phyloP scores from a whole-genome alignment of 192 early-diverging fungal species.

The Linnemannia exigua region DNA sequence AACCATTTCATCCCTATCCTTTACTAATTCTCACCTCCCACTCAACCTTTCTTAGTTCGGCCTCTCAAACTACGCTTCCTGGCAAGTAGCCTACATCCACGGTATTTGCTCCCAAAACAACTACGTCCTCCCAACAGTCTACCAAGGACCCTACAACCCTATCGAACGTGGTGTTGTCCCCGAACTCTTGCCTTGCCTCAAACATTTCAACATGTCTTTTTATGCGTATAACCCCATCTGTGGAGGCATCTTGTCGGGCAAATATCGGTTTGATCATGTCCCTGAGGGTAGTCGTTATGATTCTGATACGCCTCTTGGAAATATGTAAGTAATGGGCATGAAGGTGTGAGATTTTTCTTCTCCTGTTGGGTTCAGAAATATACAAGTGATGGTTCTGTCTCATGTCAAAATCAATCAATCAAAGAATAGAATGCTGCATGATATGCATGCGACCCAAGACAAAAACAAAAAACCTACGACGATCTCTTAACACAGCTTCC shows the following conservation, averaged over 20 bases:
- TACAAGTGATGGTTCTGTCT: no score
- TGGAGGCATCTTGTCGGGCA: slow-evolving; percentile 32
- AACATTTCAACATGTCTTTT: slow-evolving; percentile 66
- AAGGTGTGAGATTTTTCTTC: no score
- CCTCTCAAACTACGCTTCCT: slow-evolving; percentile 32
- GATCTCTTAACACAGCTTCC: background rate
- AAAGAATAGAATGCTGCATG: no score
- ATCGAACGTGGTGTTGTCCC: slow-evolving; percentile 37
- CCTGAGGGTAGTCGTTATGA: slow-evolving; percentile 20
- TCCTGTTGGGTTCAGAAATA: background rate
- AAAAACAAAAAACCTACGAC: background rate
- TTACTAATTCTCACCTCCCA: no score
- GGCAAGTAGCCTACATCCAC: slow-evolving; percentile 39
- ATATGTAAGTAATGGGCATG: slow-evolving; percentile 30
- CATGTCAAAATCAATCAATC: no score
- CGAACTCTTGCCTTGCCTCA: slow-evolving; percentile 71
- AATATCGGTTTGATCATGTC: slow-evolving; percentile 13
- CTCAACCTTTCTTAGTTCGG: slow-evolving; percentile 23
- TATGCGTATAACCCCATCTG: slow-evolving; percentile 74
- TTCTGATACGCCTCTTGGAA: background rate
- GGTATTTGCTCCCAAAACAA: slow-evolving; percentile 36
- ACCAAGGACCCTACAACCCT: slow-evolving; percentile 40
- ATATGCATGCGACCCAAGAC: no score
- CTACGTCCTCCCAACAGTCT: slow-evolving; percentile 46
- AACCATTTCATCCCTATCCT: no score